These are phyloP conservation scores for Symbiodinium pilosum DNA, from an alignment of 73 alveolate genomes.

Conservation along the genomic window DNA sequence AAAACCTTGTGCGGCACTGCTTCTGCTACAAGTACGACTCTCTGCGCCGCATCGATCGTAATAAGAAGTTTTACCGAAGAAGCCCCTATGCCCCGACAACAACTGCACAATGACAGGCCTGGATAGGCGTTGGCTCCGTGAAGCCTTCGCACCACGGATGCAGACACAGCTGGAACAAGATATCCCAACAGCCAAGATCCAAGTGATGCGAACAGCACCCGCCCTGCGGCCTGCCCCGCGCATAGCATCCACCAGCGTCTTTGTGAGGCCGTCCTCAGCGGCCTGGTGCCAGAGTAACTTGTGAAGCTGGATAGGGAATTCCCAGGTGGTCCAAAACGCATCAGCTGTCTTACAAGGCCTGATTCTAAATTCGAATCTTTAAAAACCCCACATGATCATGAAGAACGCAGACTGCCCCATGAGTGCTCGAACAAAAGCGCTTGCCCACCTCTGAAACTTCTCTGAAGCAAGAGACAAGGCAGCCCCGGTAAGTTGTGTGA, in stretches of 20 bases:
- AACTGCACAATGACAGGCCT: background rate
- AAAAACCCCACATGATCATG: no score
- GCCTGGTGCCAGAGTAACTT: conserved; percentile 39
- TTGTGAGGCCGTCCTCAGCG: conserved; percentile 97
- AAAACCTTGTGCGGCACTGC: no score
- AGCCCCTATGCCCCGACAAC: no score
- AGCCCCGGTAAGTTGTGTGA: background rate
- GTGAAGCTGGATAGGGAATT: no score
- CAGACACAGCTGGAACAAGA: conserved; percentile 96
- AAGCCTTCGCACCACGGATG: background rate
- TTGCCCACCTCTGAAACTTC: background rate
- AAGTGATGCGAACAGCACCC: conserved; percentile 97
- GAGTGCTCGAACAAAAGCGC: background rate
- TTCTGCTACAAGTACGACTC: no score
- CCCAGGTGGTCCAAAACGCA: no score
- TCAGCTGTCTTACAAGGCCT: no score
- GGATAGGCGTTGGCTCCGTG: conserved; percentile 91
- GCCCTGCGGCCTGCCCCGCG: conserved; percentile 96
- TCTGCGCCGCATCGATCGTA: no score
- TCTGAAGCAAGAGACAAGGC: background rate
- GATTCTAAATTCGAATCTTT: no score
- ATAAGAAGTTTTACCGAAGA: no score
- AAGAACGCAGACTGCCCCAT: no score
- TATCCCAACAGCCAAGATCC: no score
- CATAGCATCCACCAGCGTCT: conserved; percentile 98